Base-by-base conservation (phyloP, 225 moss, liverwort and hornwort species). In the Sphagnum tenellum region DNA sequence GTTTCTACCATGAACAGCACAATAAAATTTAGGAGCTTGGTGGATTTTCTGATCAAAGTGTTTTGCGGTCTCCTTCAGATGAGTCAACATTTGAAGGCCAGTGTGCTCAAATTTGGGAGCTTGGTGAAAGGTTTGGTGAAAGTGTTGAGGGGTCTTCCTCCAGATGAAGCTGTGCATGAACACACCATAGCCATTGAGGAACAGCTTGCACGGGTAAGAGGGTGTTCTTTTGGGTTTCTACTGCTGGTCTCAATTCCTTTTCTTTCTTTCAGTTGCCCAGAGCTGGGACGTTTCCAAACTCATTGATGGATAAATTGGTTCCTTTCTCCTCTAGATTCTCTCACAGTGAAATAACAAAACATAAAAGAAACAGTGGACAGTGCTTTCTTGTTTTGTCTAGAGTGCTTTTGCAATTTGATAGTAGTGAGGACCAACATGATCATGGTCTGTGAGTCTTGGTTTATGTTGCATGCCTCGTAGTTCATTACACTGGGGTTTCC, bases 111-210 rank as follows among this genome's bases (percentile, higher is more conserved):
- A 58, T 65, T 83, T 55, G 12, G 65, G 49, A 74, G 61, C 46
- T 69, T 77, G 48, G 66, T 84, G 69, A 51, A 80, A 62, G 80
- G 80, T 61, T 57, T 84, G 52, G 73, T 75, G 45, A 80, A 77
- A 52, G 84, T 84, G 63, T 49, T 80, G 63, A 55, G 84, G 64
- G 84, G 75, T 8, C 73, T 84, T 61, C 66, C 84, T 67, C 54
- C 77, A 10, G 84, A 80, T 59, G 84, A 84, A 5, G 7, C 64
- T 52, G 56, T 84, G 60, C 75, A 75, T 8, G 73, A 71, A 60
- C 80, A 75, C 59, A 84, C 80, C 50, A 57, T 73, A 66, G 84
- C 80, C 4, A 80, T 84, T 73, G 80, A 84, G 50, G 75, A 75
- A 52, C 77, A 75, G 62, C 50, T 84, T 55, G 78, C 61, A 48